Percentiles rank a stretch among this genome's conserved stretches.
phyloP scores from a whole-genome alignment of 345 rosid genomes.

The Isatis tinctoria region DNA sequence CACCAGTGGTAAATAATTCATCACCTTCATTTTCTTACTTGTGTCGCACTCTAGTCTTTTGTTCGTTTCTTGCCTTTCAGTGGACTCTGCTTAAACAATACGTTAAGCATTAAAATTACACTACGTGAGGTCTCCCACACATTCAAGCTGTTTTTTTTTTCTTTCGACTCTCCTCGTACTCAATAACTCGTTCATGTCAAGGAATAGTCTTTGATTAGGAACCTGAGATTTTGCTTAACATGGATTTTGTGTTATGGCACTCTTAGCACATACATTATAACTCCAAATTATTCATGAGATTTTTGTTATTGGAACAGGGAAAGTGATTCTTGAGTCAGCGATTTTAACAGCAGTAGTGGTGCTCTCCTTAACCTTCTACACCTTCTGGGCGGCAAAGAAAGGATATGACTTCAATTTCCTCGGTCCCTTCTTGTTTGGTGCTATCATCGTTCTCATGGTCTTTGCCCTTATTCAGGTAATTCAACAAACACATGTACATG shows the following conservation, averaged over 20 bases:
- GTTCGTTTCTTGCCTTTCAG: constrained; percentile 17
- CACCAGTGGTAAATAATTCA: constrained; percentile 46
- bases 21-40: neutral
- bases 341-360: constrained; percentile 68
- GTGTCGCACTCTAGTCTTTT: constrained; percentile 8
- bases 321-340: constrained; percentile 67
- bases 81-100: neutral
- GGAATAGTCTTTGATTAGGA: neutral
- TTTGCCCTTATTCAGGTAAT: constrained; percentile 70
- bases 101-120: neutral
- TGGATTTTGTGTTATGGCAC: neutral
- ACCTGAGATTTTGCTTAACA: neutral
- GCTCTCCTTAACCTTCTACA: constrained; percentile 62
- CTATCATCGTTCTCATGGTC: constrained; percentile 53
- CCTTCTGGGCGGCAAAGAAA: constrained; percentile 83
- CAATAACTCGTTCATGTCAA: neutral
- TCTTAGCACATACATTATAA: neutral
- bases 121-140: neutral
- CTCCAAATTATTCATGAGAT: neutral
- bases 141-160: constrained; percentile 8
- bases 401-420: constrained; percentile 81
- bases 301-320: constrained; percentile 44
- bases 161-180: neutral
- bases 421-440: constrained; percentile 81
- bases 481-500: neutral